Evolutionary conservation across 2,329 filamentous ascomycete genomes (phyloP).

Genomic region (Penicillium corylophilum): DNA sequence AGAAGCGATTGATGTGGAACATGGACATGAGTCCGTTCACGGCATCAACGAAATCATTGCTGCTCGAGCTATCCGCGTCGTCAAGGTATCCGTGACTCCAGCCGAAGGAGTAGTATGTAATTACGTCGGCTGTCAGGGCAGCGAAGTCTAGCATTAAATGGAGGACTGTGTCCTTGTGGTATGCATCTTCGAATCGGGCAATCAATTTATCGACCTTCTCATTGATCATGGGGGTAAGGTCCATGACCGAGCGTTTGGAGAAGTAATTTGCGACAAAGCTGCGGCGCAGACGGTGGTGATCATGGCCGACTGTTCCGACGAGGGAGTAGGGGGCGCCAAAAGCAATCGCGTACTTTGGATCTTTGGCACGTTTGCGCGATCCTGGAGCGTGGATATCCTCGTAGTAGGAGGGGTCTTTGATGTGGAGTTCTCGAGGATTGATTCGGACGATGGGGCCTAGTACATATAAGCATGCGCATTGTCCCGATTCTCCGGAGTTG

Average conservation of each 20-base stretch:
- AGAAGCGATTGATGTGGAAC: constrained; percentile 26
- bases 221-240: constrained; percentile 40
- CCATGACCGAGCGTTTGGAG: constrained; percentile 40
- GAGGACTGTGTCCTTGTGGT: constrained; percentile 14
- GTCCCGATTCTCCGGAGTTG: background rate
- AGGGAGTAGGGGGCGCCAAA: constrained; percentile 21
- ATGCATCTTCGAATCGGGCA: constrained; percentile 23
- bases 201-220: constrained; percentile 34
- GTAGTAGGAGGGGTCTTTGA: constrained; percentile 37
- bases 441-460: constrained; percentile 40
- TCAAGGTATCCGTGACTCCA: constrained; percentile 33
- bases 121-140: constrained; percentile 38
- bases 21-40: constrained; percentile 26
- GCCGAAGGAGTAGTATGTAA: constrained; percentile 41
- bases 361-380: constrained; percentile 21
- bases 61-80: constrained; percentile 21
- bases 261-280: constrained; percentile 47
- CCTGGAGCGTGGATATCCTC: constrained; percentile 33
- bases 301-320: constrained; percentile 38
- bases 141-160: constrained; percentile 27
- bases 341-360: constrained; percentile 16
- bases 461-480: background rate
- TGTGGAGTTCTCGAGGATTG: constrained; percentile 38
- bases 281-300: constrained; percentile 45
- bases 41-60: constrained; percentile 26